Base-by-base conservation (phyloP, 192 early-diverging fungal species). In the Thamnidium elegans region DNA sequence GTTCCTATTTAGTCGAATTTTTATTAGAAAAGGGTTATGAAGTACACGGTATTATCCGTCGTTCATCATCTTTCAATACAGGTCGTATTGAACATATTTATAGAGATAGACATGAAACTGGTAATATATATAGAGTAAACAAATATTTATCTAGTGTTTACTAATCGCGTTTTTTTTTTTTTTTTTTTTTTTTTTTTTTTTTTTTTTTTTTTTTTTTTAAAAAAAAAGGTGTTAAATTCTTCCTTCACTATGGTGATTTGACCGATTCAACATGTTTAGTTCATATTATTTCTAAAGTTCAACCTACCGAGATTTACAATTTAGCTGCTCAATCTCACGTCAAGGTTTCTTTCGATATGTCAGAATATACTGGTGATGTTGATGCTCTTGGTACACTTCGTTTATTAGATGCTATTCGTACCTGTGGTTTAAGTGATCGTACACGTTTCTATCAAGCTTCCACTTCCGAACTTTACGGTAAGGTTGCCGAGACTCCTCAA, bases 31-130 rank as follows among this genome's bases (percentile, higher is more conserved):
- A 89, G 79, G 89, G 87, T 70, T 91, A 91, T 68, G 83, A 78
- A 53, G 89, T 91, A 39, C 89, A 91, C 66, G 89, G 89, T 50
- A 88, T 91, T 63, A 89, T 91, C 55, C 86, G 89, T 58, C 81
- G 89, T 44, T 91, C 89, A 5, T 91, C 89, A 17, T 91, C 89
- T 14, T 91, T 91, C 80, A 91, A 91, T 73, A 91, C 89, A 30
- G 88, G 88, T 14, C 78, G 89, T 69, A 90, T 91, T 69, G 85
- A 87, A 52, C 88, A 90, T 71, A 79, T 91, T 51, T 91, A 91
- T 70, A 82, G 80, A 63, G 89, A 90, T 74, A 77, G 74, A 61
- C 89, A 90, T 55, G 80, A 79, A 63, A 59, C 55, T 52, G 74
- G 84, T 84, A 82, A 76, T 75, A 50, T 31, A 56, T 66, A 48